Evolutionary conservation across 257 asterid genomes (phyloP), one percentile per base, ranked within the genome.

Genomic region (Solanum lycopersicoides): DNA sequence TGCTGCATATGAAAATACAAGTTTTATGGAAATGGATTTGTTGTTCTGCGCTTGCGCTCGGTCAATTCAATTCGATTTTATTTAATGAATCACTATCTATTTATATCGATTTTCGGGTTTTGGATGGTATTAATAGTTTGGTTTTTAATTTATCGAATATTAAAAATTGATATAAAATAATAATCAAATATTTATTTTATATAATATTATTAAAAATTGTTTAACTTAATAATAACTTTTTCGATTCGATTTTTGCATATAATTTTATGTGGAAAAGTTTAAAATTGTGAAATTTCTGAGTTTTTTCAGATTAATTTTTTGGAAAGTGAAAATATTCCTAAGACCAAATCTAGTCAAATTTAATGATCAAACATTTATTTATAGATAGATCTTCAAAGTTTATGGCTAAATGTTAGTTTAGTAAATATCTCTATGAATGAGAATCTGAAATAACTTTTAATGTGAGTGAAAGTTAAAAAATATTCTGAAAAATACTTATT

Each of bases 91-190:
- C 1, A 28, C 30, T 28, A 28, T 28, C 30, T 28, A 28, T 28
- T 28, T 28, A 1, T 28, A 28, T 28, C 30, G 30, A 28, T 28
- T 28, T 28, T 28, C 30, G 30, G n/a, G n/a, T 28, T 28, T 28
- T 28, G 30, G 30, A 28, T 28, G 30, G 30, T 28, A 28, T 28
- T 28, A 1, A 28, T 28, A 28, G 30, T 28, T 28, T 0, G 44
- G 9, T 41, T 41, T 41, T 47, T 1, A 0, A 1, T 47, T 47
- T 47, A 47, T 2, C 0, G 6, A 47, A 47, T 47, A 47, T 0
- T 47, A 4, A 13, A 47, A 13, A 0, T 13, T 0, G 7, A 47
- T 47, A 47, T 0, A 6, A 2, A 1, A 14, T 0, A 6, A 47
- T 47, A 47, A 14, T 0, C 6, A 0, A 4, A 47, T 47, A 4